Evolutionary conservation across 2,329 filamentous ascomycete genomes (phyloP).

Genomic region (Lachnellula willkommii): DNA sequence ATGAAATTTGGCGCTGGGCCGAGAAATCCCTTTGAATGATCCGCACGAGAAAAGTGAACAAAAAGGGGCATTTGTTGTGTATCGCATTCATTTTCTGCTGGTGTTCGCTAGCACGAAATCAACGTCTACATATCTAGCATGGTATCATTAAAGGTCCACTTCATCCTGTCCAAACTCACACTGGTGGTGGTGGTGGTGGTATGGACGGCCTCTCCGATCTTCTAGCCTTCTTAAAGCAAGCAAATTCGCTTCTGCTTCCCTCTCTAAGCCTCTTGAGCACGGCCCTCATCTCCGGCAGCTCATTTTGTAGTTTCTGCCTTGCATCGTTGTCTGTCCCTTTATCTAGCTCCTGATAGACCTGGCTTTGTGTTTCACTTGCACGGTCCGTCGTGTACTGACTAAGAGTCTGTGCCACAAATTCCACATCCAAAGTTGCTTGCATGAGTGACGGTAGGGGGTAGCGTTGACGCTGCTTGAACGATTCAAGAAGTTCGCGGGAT

Average conservation of each 20-base stretch:
- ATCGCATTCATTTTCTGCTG: too few species aligned
- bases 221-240: constrained; percentile 64
- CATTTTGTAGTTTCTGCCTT: constrained; percentile 70
- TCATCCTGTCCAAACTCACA: neutral
- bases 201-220: constrained; percentile 11
- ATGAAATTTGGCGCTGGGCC: too few species aligned
- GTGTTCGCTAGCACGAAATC: too few species aligned
- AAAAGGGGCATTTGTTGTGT: too few species aligned
- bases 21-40: too few species aligned
- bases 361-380: constrained; percentile 74
- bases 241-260: constrained; percentile 77
- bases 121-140: too few species aligned
- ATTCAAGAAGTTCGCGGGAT: constrained; percentile 71
- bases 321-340: constrained; percentile 84
- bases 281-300: constrained; percentile 83
- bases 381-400: constrained; percentile 82
- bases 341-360: constrained; percentile 90
- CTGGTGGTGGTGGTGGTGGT: neutral
- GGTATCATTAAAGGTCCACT: too few species aligned
- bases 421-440: constrained; percentile 95
- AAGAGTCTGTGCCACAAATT: constrained; percentile 92
- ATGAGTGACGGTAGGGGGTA: constrained; percentile 81
- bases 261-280: constrained; percentile 81
- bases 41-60: too few species aligned
- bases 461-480: constrained; percentile 60